These are phyloP conservation scores for Carpinus viminea DNA, from an alignment of 306 rosid species.

Conservation along the genomic window DNA sequence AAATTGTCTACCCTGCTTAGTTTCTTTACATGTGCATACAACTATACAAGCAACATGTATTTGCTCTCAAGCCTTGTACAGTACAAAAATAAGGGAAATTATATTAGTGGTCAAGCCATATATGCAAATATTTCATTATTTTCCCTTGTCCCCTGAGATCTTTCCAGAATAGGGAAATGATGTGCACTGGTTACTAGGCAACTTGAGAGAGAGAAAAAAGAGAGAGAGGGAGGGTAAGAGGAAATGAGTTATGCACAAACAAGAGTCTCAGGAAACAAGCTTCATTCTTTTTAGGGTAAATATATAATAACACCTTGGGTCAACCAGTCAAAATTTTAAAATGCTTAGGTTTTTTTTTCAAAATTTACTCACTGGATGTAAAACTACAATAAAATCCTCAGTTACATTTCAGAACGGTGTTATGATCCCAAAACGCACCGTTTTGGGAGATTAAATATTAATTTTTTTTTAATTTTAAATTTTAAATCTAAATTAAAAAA, in stretches of 20 bases:
- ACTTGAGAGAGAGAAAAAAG: neutral
- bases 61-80: neutral
- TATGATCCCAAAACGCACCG: too few relatives aligned
- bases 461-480: too few relatives aligned
- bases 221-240: neutral
- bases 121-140: neutral
- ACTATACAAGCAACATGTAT: neutral
- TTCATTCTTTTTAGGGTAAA: neutral
- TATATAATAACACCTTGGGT: too few relatives aligned
- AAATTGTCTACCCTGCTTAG: too few relatives aligned
- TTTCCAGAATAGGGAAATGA: neutral
- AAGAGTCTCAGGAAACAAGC: neutral
- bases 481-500: too few relatives aligned
- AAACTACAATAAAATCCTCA: too few relatives aligned
- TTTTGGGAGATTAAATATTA: too few relatives aligned
- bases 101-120: neutral
- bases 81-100: neutral
- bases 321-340: too few relatives aligned
- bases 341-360: too few relatives aligned
- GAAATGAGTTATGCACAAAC: constrained; percentile 8
- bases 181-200: neutral
- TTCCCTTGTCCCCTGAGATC: neutral
- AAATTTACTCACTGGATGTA: too few relatives aligned
- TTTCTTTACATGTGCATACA: too few relatives aligned
- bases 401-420: too few relatives aligned